Evolutionary conservation across 805 yeast species (phyloP).

Genomic region (Isabelozyma rhagii): DNA sequence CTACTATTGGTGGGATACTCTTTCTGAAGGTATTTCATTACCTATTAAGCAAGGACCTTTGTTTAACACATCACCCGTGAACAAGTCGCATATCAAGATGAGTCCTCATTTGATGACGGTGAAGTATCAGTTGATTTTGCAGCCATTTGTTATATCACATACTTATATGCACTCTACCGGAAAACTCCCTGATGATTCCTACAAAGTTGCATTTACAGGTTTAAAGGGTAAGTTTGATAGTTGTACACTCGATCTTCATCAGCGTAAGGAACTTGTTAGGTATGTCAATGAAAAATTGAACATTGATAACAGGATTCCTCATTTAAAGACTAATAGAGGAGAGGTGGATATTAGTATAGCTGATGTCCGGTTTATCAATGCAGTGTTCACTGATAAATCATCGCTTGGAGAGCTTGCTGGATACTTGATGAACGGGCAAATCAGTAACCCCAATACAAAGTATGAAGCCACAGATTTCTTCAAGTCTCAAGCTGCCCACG

Average conservation of each 20-base stretch:
- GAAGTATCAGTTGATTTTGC: constrained; percentile 38
- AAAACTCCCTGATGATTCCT: constrained; percentile 15
- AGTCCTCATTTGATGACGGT: constrained; percentile 40
- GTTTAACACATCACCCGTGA: constrained; percentile 16
- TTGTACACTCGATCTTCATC: constrained; percentile 39
- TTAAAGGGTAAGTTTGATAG: constrained; percentile 31
- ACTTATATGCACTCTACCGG: constrained; percentile 28
- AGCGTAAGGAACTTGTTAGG: constrained; percentile 31
- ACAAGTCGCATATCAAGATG: constrained; percentile 29
- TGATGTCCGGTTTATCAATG: constrained; percentile 65
- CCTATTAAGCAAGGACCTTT: constrained; percentile 36
- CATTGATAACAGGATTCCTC: constrained; percentile 37
- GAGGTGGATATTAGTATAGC: constrained; percentile 67
- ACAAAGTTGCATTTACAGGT: constrained; percentile 34
- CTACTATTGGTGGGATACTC: constrained; percentile 41
- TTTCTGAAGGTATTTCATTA: constrained; percentile 27
- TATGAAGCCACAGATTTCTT: constrained; percentile 1
- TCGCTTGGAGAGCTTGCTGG: constrained; percentile 21
- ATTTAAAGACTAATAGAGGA: constrained; percentile 61
- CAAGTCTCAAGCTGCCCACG: background rate
- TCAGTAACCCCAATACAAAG: background rate
- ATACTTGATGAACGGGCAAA: constrained; percentile 8
- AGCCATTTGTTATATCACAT: constrained; percentile 38
- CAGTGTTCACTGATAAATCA: constrained; percentile 58
- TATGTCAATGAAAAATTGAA: constrained; percentile 37